Percentiles rank a stretch among this genome's conserved stretches.
phyloP scores from a whole-genome alignment of 805 yeast genomes.

The Komagataella pseudopastoris region DNA sequence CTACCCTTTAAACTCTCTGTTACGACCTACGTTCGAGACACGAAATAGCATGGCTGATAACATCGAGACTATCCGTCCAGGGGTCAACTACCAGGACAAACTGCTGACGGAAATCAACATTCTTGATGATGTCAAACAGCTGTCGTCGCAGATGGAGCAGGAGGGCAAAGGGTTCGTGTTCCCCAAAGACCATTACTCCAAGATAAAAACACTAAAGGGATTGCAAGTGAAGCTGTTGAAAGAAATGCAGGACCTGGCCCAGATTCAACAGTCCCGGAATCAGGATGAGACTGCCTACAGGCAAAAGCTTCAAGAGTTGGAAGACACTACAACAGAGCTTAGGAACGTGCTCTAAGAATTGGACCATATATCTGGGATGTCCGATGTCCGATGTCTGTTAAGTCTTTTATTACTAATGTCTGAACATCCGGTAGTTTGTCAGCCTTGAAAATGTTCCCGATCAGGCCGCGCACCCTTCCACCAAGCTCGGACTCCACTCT shows the following conservation, averaged over 20 bases:
- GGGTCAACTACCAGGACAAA: slow-evolving; percentile 56
- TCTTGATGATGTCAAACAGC: slow-evolving; percentile 60
- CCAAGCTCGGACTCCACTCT: not conserved
- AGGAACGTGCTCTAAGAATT: not conserved
- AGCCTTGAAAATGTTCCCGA: not conserved
- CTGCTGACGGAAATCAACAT: slow-evolving; percentile 84
- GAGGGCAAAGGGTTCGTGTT: slow-evolving; percentile 38
- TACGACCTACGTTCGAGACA: not conserved
- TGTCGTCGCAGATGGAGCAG: slow-evolving; percentile 31
- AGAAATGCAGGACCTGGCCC: slow-evolving; percentile 18
- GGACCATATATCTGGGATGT: not conserved
- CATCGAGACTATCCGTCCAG: slow-evolving; percentile 41
- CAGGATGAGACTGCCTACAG: not conserved
- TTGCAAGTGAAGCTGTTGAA: slow-evolving; percentile 38
- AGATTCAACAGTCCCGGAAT: slow-evolving; percentile 4
- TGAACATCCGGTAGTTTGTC: not conserved
- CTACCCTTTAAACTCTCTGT: not conserved
- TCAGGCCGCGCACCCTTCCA: not conserved
- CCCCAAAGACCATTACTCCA: slow-evolving; percentile 26
- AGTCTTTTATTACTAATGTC: not conserved
- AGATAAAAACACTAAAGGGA: slow-evolving; percentile 36
- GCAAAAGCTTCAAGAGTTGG: not conserved
- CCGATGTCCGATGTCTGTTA: not conserved
- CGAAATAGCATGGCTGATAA: slow-evolving; percentile 20
- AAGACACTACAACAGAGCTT: not conserved